Conservation (phyloP, 2,329 filamentous ascomycete genomes). For the Alternaria arbusti region DNA sequence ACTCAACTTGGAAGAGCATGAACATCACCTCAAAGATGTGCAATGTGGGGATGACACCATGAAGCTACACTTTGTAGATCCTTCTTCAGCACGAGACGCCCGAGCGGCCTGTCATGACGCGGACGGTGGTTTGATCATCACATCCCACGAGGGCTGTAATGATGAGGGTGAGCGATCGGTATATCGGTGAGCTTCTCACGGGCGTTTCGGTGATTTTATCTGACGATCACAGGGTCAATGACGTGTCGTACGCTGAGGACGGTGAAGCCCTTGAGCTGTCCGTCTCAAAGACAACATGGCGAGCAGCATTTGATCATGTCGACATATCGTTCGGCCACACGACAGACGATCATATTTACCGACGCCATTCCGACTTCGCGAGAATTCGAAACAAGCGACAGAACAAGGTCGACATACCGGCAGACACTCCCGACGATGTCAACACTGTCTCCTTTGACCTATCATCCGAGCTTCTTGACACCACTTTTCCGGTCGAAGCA, state of each 20-base stretch:
- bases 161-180: slow-evolving; percentile 44
- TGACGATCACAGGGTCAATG: slow-evolving; percentile 26
- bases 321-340: slow-evolving; percentile 44
- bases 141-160: slow-evolving; percentile 47
- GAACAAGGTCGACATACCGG: slow-evolving; percentile 24
- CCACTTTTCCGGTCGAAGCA: slow-evolving; percentile 28
- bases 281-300: slow-evolving; percentile 31
- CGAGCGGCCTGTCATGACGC: slow-evolving; percentile 31
- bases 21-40: slow-evolving; percentile 41
- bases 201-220: background rate
- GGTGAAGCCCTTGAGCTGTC: slow-evolving; percentile 35
- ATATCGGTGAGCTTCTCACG: slow-evolving; percentile 32
- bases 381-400: slow-evolving; percentile 26
- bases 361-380: slow-evolving; percentile 36
- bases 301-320: slow-evolving; percentile 38
- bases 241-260: slow-evolving; percentile 28
- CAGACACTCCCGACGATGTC: slow-evolving; percentile 25
- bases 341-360: slow-evolving; percentile 34
- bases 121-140: slow-evolving; percentile 42
- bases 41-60: slow-evolving; percentile 35
- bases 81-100: slow-evolving; percentile 31
- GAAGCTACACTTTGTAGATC: slow-evolving; percentile 38
- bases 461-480: slow-evolving; percentile 27
- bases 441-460: slow-evolving; percentile 31
- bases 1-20: slow-evolving; percentile 46